These are phyloP conservation scores for Magnolia officinalis DNA, from an alignment of 164 flowering plant species.

Conservation along the genomic window DNA sequence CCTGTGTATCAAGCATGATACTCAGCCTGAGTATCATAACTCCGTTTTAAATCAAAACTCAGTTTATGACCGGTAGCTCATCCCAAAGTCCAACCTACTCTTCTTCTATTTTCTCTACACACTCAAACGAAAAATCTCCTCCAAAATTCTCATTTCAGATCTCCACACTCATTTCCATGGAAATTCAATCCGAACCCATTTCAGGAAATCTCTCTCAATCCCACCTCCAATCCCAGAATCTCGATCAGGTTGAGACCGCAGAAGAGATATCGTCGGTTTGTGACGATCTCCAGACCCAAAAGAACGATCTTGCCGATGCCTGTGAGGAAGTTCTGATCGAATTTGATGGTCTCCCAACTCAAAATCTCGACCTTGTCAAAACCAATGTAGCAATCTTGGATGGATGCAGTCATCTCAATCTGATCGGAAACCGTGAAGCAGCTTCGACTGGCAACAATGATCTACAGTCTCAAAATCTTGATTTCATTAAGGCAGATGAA, in stretches of 20 bases:
- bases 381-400: neutral
- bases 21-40: too few species aligned
- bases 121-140: too few species aligned
- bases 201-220: neutral
- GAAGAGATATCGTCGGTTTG: neutral
- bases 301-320: neutral
- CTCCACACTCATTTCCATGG: neutral
- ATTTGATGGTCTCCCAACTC: neutral
- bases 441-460: neutral
- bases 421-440: neutral
- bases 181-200: neutral
- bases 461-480: slow-evolving; percentile 8
- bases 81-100: too few species aligned
- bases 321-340: neutral
- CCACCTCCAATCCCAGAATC: neutral
- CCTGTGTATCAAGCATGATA: too few species aligned
- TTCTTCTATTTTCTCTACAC: too few species aligned
- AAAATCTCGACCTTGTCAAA: neutral
- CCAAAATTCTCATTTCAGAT: neutral
- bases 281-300: neutral
- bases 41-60: too few species aligned
- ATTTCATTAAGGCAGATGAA: slow-evolving; percentile 10
- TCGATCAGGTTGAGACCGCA: neutral
- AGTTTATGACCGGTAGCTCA: too few species aligned
- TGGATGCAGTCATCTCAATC: neutral